Conservation (phyloP, 441 rosid species). For the Euphorbia schlechtendalii region DNA sequence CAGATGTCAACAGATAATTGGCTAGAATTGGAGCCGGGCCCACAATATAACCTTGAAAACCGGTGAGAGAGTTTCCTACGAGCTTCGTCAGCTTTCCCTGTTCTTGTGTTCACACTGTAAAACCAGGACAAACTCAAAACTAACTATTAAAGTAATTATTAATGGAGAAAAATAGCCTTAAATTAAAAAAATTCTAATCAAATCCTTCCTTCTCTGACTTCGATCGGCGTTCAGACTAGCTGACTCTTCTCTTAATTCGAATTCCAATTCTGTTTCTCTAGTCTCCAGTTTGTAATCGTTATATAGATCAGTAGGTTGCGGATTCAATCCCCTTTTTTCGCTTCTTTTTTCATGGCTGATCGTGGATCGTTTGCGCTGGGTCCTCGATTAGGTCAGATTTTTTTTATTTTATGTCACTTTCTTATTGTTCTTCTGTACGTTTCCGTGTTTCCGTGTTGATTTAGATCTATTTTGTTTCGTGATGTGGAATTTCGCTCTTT, state of each 20-base stretch:
- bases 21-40: background rate
- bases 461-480: conserved; percentile 10
- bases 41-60: background rate
- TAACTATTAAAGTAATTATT: background rate
- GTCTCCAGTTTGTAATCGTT: background rate
- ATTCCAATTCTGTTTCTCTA: background rate
- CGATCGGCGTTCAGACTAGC: background rate
- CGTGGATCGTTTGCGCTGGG: conserved; percentile 49
- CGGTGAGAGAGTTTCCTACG: background rate
- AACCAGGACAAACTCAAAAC: background rate
- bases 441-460: conserved; percentile 14
- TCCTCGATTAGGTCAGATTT: conserved; percentile 57
- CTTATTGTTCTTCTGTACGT: background rate
- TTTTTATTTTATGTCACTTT: conserved; percentile 6
- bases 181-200: background rate
- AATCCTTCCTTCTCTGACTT: background rate
- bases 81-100: background rate
- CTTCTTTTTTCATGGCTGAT: conserved; percentile 47
- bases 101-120: background rate
- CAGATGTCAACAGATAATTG: background rate
- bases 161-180: background rate
- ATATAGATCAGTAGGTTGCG: conserved; percentile 4
- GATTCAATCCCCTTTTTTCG: conserved; percentile 8
- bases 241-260: background rate
- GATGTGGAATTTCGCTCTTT: background rate